A percentile compares a stretch with the other conserved stretches of the same genome.
phyloP scores from a whole-genome alignment of 2,329 filamentous ascomycete species.

The Tolypocladium pustulatum region DNA sequence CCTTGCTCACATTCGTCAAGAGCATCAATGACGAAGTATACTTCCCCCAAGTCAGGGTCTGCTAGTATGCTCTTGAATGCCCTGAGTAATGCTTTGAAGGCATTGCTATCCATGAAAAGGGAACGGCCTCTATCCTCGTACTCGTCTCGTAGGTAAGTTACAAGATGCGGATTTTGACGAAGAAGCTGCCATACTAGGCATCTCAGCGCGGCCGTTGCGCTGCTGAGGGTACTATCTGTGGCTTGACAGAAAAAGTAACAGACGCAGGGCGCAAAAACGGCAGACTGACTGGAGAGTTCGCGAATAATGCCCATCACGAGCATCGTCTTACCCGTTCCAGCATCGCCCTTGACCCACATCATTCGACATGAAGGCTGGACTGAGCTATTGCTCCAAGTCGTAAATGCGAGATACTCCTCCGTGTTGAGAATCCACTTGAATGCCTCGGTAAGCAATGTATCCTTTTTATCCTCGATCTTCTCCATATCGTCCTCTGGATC shows the following conservation, averaged over 20 bases:
- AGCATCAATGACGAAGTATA: background rate
- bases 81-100: background rate
- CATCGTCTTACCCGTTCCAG: background rate
- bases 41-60: background rate
- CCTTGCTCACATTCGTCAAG: background rate
- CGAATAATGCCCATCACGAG: background rate
- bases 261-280: background rate
- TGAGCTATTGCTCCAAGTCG: background rate
- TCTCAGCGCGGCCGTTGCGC: background rate
- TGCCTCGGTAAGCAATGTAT: background rate
- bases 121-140: background rate
- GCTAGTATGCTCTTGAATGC: background rate
- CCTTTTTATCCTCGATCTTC: background rate
- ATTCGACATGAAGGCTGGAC: background rate
- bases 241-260: background rate
- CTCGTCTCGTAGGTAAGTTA: background rate
- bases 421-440: background rate
- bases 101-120: background rate
- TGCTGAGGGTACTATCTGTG: background rate
- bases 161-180: background rate
- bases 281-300: background rate
- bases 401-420: background rate
- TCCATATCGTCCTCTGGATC: background rate
- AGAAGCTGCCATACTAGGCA: background rate
- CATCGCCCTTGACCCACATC: background rate